Base-by-base conservation (phyloP, 768 basidiomycete species). In the Agrocybe pediades region DNA sequence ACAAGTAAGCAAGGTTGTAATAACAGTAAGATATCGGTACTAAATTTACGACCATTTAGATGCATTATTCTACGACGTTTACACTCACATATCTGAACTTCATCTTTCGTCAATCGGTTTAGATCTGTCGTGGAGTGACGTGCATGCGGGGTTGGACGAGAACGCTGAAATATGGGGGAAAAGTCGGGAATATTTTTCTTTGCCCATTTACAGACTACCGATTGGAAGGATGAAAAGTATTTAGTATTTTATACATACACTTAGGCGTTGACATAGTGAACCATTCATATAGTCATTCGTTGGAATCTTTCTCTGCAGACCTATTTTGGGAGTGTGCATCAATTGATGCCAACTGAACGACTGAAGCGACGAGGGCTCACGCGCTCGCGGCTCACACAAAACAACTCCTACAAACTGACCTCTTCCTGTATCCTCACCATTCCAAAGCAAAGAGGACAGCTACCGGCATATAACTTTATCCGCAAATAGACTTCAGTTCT, bases 21-120 rank as follows among this genome's bases (percentile, higher is more conserved):
- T 19, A 41, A 36, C 13, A 15, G 15, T 13, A 36, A 36, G 33
- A 4, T 46, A 26, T 49, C 43, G 39, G 2, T 40, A 54, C 33
- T 49, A 17, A 17, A 30, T 50, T 61, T 16, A 57, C 54, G 45
- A 57, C 42, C 36, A 6, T 19, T 55, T 41, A 96, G 94, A 95
- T 72, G 77, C 86, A 0, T 74, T 88, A 7, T 94, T 95, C 64
- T 94, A 97, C 68, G 93, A 97, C 62, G 90, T 98, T 7, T 96
- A 92, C 65, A 92, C 90, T 0, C 83, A 79, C 55, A 77, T 99
- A 3, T 81, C 92, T 0, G 93, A 95, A 55, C 69, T 95, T 30
- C 93, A 98, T 65, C 78, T 99, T 25, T 73, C 83, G n/a, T 85
- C 91, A 43, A 73, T 91, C 1, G 95, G 96, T 0, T 65, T 92